Base-by-base conservation (phyloP, 352 stramenopile species). In the Poterioochromonas sp. region DNA sequence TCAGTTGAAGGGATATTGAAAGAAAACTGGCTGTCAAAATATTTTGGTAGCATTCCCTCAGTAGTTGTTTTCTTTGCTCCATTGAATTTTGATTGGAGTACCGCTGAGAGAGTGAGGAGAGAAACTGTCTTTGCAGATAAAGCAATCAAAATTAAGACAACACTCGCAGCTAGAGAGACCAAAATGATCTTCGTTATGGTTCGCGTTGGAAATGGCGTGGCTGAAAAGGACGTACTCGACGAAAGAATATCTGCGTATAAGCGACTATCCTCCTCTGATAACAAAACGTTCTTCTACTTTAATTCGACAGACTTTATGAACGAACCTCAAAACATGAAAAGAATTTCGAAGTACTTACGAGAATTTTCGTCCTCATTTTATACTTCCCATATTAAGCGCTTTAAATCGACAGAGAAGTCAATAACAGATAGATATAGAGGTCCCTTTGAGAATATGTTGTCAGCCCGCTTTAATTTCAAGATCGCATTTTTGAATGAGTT, bases 401-500 rank as follows among this genome's bases (percentile, higher is more conserved):
- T 74, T 2, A 51, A 54, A 54, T 54, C 37, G 1, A 35, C 53
- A 26, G 39, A 74, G n/a, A 51, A 54, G 15, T 18, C 1, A 8
- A n/a, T 74, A 26, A 18, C 22, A 1, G 39, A 51, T 11, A 41
- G 32, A 20, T 71, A 47, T 47, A 71, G 41, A 29, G 62, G 62
- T 29, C 12, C 34, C 15, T 18, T 35, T 11, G 65, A 74, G 37
- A 1, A 58, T 53, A 51, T 74, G 35, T n/a, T 74, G 1, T 35
- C 11, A 35, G 65, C 40, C 2, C 35, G 65, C 5, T 74, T 54
- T 37, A 58, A 51, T 53, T 74, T 74, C 15, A 74, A 74, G 65
- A 39, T 74, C 26, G 65, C 37, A 3, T 74, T 58, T n/a, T 39
- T 74, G 1, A 44, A 74, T n/a, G 65, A 74, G 40, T 74, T 74